Evolutionary conservation across 2,329 filamentous ascomycete genomes (phyloP), one percentile per base, ranked within the genome.

Genomic region (Metarhizium guizhouense): DNA sequence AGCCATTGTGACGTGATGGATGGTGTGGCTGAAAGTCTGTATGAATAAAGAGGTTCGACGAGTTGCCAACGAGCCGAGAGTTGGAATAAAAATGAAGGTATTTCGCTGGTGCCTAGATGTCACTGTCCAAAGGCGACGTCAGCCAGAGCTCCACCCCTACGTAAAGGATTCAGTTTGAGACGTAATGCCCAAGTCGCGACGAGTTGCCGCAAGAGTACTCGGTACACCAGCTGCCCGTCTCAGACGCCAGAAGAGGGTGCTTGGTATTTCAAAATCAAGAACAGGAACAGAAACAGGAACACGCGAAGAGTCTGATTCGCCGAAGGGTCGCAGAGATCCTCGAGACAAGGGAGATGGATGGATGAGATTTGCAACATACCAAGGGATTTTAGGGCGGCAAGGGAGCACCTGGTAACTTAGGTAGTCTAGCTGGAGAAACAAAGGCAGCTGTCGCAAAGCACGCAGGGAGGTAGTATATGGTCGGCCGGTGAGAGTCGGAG

Each of bases 1-100:
- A 64, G 88, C 80, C 91, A 95, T 96, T 59, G 60, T 64, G 63
- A 56, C 18, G 25, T 25, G 25, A 25, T 25, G 13, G 2, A 11
- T 25, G 20, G 20, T 8, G 43, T 47, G n/a, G 43, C 8, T 25
- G 34, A 52, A 59, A 47, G 57, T 59, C 25, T 58, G 36, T 54
- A 52, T 52, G 32, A 11, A 8, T 25, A 38, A 16, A 13, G n/a
- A 3, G 29, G 25, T 29, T 48, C 45, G 25, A 11, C 6, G 42
- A 45, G 8, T 45, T 45, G n/a, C n/a, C 6, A 20, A 48, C 45
- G 20, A 30, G 45, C 18, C 5, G 3, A 8, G 14, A 14, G 14
- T 30, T 45, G 16, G 42, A 45, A 30, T 45, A 45, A 14, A 51
- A 43, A 34, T 32, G 38, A 36, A 36, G 49, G 29, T 51, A 30